Conservation (phyloP, 768 basidiomycete species). For the Serendipita sp. region DNA sequence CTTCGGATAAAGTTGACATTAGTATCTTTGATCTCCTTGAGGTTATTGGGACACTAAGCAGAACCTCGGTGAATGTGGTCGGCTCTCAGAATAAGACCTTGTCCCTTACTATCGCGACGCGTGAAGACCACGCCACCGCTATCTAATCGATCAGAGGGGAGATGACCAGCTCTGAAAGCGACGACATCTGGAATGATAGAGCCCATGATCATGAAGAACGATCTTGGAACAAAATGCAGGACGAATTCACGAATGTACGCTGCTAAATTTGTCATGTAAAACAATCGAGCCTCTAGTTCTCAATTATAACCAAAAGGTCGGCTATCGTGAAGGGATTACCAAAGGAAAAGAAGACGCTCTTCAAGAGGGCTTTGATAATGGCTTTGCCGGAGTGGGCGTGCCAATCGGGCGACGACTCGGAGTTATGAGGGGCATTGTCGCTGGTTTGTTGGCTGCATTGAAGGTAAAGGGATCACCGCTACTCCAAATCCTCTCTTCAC, state of each 20-base stretch:
- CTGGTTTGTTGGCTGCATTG: constrained; percentile 35
- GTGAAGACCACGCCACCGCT: too few species aligned
- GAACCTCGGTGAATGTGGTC: neutral
- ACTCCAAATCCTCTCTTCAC: neutral
- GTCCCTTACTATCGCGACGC: too few species aligned
- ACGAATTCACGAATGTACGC: constrained; percentile 55
- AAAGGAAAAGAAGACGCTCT: constrained; percentile 77
- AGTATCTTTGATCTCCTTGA: constrained; percentile 27
- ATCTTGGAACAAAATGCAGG: constrained; percentile 46
- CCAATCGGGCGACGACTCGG: constrained; percentile 70
- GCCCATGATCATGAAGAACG: neutral
- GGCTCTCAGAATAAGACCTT: neutral
- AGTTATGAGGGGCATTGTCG: constrained; percentile 51
- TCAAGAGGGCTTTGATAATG: constrained; percentile 81
- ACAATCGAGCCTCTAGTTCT: neutral
- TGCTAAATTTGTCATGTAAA: neutral
- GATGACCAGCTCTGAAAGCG: neutral
- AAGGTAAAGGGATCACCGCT: constrained; percentile 30
- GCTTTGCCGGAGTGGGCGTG: constrained; percentile 56
- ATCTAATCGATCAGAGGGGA: neutral
- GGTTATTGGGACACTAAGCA: constrained; percentile 37
- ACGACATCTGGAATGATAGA: neutral
- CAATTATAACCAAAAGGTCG: constrained; percentile 36
- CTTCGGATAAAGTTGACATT: constrained; percentile 41
- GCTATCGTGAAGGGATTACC: constrained; percentile 93